Percentiles rank a stretch among this genome's conserved stretches.
Evolutionary conservation across 2,329 filamentous ascomycete genomes (phyloP).

Genomic region (Juglanconis sp.): DNA sequence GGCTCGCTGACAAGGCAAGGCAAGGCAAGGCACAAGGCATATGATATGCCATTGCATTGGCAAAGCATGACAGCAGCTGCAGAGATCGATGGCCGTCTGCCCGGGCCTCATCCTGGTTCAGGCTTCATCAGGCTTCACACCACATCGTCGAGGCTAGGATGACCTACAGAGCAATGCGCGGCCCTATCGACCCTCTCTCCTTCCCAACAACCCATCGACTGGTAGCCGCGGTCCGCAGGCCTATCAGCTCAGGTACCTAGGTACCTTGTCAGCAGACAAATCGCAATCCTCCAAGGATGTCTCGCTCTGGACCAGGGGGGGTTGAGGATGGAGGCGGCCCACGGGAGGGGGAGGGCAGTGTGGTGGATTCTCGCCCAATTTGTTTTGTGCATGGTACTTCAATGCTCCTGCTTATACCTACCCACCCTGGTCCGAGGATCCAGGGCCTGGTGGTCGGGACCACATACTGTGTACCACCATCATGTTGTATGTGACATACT

Average conservation of each 20-base stretch:
- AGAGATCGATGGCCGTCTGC: background rate
- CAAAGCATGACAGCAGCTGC: background rate
- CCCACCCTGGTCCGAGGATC: background rate
- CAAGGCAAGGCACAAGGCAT: too few relatives aligned
- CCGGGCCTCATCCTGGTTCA: background rate
- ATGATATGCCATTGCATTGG: too few relatives aligned
- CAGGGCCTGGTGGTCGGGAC: constrained; percentile 1
- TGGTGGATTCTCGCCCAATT: constrained; percentile 13
- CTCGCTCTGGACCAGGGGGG: constrained; percentile 1
- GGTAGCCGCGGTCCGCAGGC: background rate
- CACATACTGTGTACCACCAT: constrained; percentile 10
- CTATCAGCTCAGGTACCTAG: background rate
- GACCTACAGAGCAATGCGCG: background rate
- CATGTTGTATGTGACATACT: constrained; percentile 9
- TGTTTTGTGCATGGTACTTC: constrained; percentile 4
- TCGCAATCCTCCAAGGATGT: background rate
- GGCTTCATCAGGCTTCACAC: constrained; percentile 5
- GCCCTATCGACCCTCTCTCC: background rate
- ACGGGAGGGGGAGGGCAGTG: constrained; percentile 1
- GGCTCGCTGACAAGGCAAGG: too few relatives aligned
- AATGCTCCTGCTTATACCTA: background rate
- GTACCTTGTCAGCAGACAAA: background rate
- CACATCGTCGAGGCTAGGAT: background rate
- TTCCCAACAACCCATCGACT: background rate
- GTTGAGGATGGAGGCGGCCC: background rate